Evolutionary conservation across 2,329 filamentous ascomycete genomes (phyloP), one percentile per base, ranked within the genome.

Genomic region (Acrocalymma vagum): DNA sequence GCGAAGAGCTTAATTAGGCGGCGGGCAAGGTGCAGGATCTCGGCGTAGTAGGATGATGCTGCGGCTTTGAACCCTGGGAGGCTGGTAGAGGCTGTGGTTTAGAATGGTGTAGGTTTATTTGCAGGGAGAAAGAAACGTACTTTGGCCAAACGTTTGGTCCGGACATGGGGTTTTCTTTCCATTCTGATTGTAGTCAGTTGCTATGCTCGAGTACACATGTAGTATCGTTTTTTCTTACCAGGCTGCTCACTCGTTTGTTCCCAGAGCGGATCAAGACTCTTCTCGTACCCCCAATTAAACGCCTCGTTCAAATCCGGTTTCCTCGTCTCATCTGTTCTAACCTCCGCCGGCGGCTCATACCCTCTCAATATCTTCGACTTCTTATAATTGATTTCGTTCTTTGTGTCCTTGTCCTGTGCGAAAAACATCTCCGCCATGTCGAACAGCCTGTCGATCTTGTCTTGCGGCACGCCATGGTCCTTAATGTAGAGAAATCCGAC

Each of bases 1-100:
- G 82, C 81, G 51, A 85, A 82, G 5, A 76, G 63, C 4, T 71
- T 67, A 4, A 80, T 73, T 15, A 85, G 59, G 23, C 70, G 73
- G 17, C 82, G 71, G 0, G 80, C 76, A 2, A 85, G 68, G 1
- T 51, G 66, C 9, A 85, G 67, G 24, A 77, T 78, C 6, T 70
- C 62, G 13, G 64, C 60, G 71, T 76, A 82, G 54, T 82, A 81
- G 1, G 51, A 50, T 6, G 80, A 49, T 3, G 74, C 63, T 11
- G 74, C 72, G 0, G 70, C 46, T 45, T 77, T 76, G 59, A 84
- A 81, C 3, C 59, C 54, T 9, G 76, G 75, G 1, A 80, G 45
- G 43, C 80, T n/a, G n/a, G n/a, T n/a, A n/a, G n/a, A n/a, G n/a
- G n/a, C n/a, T n/a, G n/a, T n/a, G n/a, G n/a, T n/a, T n/a, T n/a